A percentile compares a stretch with the other conserved stretches of the same genome.
Conservation (phyloP, 805 yeast genomes). For the Wickerhamomyces pijperi region DNA sequence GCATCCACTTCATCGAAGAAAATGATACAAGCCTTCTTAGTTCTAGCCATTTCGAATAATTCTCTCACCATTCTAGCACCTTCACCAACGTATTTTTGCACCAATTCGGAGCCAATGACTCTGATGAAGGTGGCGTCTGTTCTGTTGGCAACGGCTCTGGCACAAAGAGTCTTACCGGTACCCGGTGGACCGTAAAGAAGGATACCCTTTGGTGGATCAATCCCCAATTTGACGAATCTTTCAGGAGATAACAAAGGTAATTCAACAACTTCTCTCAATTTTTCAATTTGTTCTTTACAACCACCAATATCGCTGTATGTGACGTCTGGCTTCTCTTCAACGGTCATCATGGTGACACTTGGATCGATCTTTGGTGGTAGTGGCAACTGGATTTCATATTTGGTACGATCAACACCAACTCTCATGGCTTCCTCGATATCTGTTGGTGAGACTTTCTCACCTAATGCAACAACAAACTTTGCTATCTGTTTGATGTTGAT, state of each 20-base stretch:
- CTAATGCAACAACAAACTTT: conserved; percentile 91
- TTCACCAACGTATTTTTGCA: conserved; percentile 97
- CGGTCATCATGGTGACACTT: conserved; percentile 98
- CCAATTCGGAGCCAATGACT: conserved; percentile 96
- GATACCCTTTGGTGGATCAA: conserved; percentile 98
- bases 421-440: conserved; percentile 99
- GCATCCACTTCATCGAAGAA: conserved; percentile 99
- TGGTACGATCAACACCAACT: conserved; percentile 96
- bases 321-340: conserved; percentile 98
- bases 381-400: conserved; percentile 94
- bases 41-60: conserved; percentile 96
- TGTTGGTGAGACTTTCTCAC: conserved; percentile 95
- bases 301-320: conserved; percentile 98
- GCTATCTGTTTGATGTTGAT: conserved; percentile 97
- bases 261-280: conserved; percentile 91
- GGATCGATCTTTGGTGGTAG: conserved; percentile 98
- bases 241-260: conserved; percentile 90
- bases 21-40: conserved; percentile 95
- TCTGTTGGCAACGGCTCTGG: conserved; percentile 97
- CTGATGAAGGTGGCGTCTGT: conserved; percentile 98
- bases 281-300: conserved; percentile 95
- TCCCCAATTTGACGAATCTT: conserved; percentile 91
- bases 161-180: conserved; percentile 96
- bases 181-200: conserved; percentile 97
- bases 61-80: conserved; percentile 99